Conservation (phyloP, 176 grass and related monocot species). For the Dactylis glomerata region DNA sequence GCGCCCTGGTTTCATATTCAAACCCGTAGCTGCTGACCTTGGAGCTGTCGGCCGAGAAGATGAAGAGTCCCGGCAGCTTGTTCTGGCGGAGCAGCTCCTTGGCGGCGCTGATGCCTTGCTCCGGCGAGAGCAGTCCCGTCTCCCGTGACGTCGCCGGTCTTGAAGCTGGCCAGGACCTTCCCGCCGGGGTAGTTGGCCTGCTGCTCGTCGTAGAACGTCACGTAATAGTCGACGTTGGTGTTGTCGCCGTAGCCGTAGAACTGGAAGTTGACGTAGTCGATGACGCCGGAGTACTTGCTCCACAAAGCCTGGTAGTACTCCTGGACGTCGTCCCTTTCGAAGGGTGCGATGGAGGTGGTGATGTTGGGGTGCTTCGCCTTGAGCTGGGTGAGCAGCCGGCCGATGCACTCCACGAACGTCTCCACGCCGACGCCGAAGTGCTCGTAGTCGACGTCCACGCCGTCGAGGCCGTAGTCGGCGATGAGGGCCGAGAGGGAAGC, state of each 20-base stretch:
- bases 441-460: background rate
- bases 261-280: no score
- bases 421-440: background rate
- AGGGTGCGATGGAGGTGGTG: conserved; percentile 43
- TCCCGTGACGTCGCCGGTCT: no score
- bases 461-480: background rate
- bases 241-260: no score
- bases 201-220: no score
- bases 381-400: background rate
- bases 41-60: background rate
- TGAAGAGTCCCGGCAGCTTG: conserved; percentile 4
- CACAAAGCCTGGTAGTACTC: no score
- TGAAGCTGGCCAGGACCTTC: no score
- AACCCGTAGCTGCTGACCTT: background rate
- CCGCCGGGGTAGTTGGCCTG: no score
- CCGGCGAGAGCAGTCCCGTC: background rate
- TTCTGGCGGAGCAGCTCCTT: background rate
- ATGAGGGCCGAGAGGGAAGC: background rate
- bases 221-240: no score
- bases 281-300: no score
- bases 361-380: background rate
- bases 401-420: background rate
- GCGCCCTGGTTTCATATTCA: background rate
- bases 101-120: background rate
- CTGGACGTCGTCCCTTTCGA: no score